Evolutionary conservation across 2,329 filamentous ascomycete species (phyloP).

Genomic region (Thielaviopsis punctulata): DNA sequence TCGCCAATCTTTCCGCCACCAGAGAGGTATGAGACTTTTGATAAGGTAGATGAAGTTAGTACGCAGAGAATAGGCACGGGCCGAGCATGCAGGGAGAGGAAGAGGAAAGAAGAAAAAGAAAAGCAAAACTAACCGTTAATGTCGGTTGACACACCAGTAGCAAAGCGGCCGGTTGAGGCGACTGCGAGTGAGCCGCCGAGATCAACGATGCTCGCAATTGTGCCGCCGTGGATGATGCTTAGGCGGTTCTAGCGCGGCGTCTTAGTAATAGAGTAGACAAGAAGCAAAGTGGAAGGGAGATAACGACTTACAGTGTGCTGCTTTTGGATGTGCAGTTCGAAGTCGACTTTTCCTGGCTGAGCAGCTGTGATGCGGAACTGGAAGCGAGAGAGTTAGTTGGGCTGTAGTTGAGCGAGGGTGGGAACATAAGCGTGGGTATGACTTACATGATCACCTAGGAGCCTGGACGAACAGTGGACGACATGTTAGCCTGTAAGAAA

Average conservation of each 20-base stretch:
- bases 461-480: no score
- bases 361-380: constrained; percentile 53
- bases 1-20: constrained; percentile 41
- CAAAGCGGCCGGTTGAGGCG: constrained; percentile 44
- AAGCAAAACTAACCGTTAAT: constrained; percentile 32
- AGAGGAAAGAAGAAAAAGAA: neutral
- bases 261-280: neutral
- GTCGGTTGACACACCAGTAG: constrained; percentile 48
- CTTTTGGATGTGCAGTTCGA: constrained; percentile 57
- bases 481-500: neutral
- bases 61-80: neutral
- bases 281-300: neutral
- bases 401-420: neutral
- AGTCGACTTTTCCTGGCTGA: constrained; percentile 49
- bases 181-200: constrained; percentile 48
- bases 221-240: constrained; percentile 60
- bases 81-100: neutral
- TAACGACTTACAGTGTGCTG: constrained; percentile 51
- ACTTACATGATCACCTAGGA: no score
- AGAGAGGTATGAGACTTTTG: constrained; percentile 43
- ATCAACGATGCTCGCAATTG: constrained; percentile 59
- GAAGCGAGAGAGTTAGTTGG: neutral
- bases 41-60: no score
- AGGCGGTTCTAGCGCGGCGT: constrained; percentile 45
- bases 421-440: no score